Conservation (phyloP, 2,329 filamentous ascomycete species). For the Trichophyton schoenleinii region DNA sequence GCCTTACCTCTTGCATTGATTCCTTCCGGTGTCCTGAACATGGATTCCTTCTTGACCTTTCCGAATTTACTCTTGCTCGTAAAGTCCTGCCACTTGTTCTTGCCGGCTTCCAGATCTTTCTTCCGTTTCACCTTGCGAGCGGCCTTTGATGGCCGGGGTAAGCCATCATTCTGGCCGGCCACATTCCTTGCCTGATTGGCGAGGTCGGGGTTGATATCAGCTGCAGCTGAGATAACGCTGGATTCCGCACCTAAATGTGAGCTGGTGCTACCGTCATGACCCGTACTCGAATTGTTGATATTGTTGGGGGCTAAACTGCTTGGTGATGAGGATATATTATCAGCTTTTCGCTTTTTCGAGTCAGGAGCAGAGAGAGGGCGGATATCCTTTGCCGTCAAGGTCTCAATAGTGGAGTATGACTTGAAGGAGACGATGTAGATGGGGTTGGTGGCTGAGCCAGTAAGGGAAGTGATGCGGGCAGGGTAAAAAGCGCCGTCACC, state of each 20-base stretch:
- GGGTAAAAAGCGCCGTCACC: conserved; percentile 86
- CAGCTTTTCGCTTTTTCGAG: conserved; percentile 72
- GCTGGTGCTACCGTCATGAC: not conserved
- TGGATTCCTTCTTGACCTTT: conserved; percentile 84
- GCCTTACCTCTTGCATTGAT: conserved; percentile 68
- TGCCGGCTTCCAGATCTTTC: conserved; percentile 79
- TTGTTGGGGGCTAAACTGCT: not conserved
- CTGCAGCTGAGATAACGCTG: conserved; percentile 52
- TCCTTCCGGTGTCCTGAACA: conserved; percentile 87
- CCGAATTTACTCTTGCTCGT: conserved; percentile 55
- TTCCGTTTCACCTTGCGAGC: conserved; percentile 73
- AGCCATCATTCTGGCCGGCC: conserved; percentile 46
- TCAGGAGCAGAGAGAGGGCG: conserved; percentile 57
- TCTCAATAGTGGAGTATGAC: conserved; percentile 70
- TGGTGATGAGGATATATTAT: conserved; percentile 51
- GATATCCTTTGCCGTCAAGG: conserved; percentile 68
- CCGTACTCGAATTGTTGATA: not conserved
- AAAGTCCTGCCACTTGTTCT: conserved; percentile 93
- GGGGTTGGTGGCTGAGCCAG: conserved; percentile 77
- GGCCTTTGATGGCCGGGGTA: conserved; percentile 51
- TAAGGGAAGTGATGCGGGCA: conserved; percentile 84
- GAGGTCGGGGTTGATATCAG: conserved; percentile 53
- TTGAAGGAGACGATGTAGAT: conserved; percentile 95
- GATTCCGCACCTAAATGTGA: conserved; percentile 21
- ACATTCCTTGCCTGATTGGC: conserved; percentile 53